phyloP scores from a whole-genome alignment of 306 rosid genomes.

The Vachellia pachyceras region DNA sequence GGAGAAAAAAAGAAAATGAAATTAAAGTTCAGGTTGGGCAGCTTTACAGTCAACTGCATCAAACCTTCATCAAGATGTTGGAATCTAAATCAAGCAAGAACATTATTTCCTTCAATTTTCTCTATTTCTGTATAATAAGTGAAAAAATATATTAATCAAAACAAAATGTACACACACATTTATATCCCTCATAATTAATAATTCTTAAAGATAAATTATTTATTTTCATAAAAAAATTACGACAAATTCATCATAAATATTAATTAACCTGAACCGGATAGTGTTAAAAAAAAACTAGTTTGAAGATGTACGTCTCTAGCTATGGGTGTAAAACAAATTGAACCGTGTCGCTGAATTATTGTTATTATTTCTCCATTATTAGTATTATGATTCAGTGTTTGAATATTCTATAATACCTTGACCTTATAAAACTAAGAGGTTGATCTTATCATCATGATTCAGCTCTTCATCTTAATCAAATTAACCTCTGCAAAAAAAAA shows the following conservation, averaged over 20 bases:
- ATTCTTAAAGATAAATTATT: too few species aligned
- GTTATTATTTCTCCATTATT: background rate
- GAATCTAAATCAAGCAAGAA: constrained; percentile 43
- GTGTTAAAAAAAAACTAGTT: background rate
- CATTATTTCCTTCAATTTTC: constrained; percentile 32
- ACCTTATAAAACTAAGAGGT: background rate
- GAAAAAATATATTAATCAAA: background rate
- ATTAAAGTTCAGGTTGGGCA: constrained; percentile 35
- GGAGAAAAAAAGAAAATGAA: constrained; percentile 26
- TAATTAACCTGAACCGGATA: background rate
- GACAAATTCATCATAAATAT: background rate
- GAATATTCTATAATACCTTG: background rate
- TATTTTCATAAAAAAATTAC: too few species aligned
- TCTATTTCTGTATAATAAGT: constrained; percentile 14
- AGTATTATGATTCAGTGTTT: background rate
- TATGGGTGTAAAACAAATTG: background rate
- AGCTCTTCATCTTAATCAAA: background rate
- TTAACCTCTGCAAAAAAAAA: background rate
- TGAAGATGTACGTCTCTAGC: background rate
- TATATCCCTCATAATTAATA: too few species aligned
- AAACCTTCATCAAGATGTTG: constrained; percentile 39
- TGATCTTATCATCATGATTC: background rate
- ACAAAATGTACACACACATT: too few species aligned
- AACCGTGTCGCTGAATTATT: background rate
- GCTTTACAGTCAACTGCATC: constrained; percentile 51